These are phyloP conservation scores for Globisporangium orthogonon DNA, from an alignment of 352 stramenopile species.

Conservation along the genomic window DNA sequence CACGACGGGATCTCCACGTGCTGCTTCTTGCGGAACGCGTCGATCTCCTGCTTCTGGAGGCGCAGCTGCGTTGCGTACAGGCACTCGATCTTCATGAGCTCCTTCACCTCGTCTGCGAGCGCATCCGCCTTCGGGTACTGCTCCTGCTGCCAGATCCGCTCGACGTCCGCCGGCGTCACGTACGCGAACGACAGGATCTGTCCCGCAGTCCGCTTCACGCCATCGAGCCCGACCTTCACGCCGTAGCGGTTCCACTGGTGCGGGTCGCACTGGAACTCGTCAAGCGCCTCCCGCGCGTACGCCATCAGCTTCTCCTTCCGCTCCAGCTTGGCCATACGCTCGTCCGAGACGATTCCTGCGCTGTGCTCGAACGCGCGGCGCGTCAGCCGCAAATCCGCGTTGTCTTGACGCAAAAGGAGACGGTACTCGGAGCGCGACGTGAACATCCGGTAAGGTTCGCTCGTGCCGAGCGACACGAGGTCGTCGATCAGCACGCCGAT, in stretches of 20 bases:
- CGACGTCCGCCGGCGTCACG: conserved; percentile 48
- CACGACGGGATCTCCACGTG: conserved; percentile 91
- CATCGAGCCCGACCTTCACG: conserved; percentile 67
- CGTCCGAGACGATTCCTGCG: conserved; percentile 68
- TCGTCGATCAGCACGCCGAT: conserved; percentile 99
- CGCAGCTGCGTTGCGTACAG: conserved; percentile 94
- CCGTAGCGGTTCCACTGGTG: conserved; percentile 84
- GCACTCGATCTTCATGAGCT: conserved; percentile 79
- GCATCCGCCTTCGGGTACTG: conserved; percentile 49
- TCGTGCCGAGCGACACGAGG: conserved; percentile 94
- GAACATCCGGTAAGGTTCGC: conserved; percentile 99
- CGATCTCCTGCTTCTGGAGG: conserved; percentile 94
- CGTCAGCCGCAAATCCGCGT: conserved; percentile 96
- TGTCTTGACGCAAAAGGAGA: conserved; percentile 89
- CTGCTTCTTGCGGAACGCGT: conserved; percentile 92
- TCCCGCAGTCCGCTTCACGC: conserved; percentile 70
- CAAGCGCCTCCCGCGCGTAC: conserved; percentile 39
- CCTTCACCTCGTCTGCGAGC: conserved; percentile 28
- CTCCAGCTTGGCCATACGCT: conserved; percentile 77
- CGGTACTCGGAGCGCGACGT: conserved; percentile 94
- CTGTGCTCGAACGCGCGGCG: conserved; percentile 83
- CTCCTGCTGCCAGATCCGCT: conserved; percentile 44
- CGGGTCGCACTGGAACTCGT: conserved; percentile 55
- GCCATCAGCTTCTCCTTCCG: conserved; percentile 79
- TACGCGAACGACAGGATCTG: conserved; percentile 69